Evolutionary conservation across 805 yeast genomes (phyloP), one percentile per base, ranked within the genome.

Genomic region (Kregervanrija pseudodelftensis): DNA sequence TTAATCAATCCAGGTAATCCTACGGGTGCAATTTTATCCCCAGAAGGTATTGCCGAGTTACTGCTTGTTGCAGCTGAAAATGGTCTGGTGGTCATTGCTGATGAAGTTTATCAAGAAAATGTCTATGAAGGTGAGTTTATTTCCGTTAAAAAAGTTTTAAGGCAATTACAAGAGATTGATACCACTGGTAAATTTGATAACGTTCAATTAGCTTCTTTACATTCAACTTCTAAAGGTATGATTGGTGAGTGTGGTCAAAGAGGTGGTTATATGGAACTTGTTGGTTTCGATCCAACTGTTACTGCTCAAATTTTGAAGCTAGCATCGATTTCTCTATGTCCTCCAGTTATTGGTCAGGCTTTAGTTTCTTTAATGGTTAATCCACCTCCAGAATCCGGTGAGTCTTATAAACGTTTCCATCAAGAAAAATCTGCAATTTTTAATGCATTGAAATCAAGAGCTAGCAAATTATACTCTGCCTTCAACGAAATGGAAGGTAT

Each of bases 161-260:
- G 82, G 43, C 74, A 79, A 45, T 67, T 91, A 52, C 82, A 81
- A 50, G 66, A 65, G 36, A 53, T 68, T 36, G 68, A 75, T 45
- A 73, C 74, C 11, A 70, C 72, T 17, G 81, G 81, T 15, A 43
- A 53, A 45, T 91, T 79, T 63, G 74, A 75, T 40, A 70, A 79
- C 49, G 91, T 93, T 35, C 95, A 88, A 62, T 73, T 93, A 47
- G 97, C 95, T 2, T 90, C 98, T 1, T 70, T 93, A 54, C 98
- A 93, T 65, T 89, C 98, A n/a, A 88, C 95, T 37, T 91, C 98
- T 11, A 93, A 93, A 67, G 99, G 99, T 64, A 88, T 89, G 55
- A 77, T 88, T 50, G 99, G 99, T 50, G 99, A 93, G 68, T 93
- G 99, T 74, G 99, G 99, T 49, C 99, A 93, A 70, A 81, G 99